Evolutionary conservation across 2,329 filamentous ascomycete species (phyloP).

Genomic region (Aspergillus fijiensis): DNA sequence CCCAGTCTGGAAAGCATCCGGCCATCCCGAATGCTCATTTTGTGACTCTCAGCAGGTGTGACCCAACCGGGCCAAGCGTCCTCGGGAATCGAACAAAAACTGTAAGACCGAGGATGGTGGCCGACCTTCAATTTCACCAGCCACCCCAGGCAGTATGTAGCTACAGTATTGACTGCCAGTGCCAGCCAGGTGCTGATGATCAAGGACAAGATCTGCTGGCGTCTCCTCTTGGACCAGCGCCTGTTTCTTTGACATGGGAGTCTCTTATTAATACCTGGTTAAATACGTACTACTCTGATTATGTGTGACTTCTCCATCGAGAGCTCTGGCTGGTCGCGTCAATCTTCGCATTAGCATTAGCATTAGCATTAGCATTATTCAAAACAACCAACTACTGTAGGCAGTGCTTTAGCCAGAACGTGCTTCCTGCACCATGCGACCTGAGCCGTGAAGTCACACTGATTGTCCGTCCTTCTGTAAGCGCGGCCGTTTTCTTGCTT

Average conservation of each 20-base stretch:
- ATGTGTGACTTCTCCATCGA: not conserved
- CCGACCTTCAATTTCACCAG: conserved; percentile 8
- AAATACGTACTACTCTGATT: not conserved
- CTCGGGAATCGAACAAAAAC: conserved; percentile 13
- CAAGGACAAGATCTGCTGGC: not conserved
- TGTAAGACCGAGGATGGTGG: conserved; percentile 7
- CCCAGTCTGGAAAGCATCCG: conserved; percentile 16
- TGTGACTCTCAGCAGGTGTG: conserved; percentile 21
- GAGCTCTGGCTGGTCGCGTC: conserved; percentile 14
- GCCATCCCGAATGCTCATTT: conserved; percentile 21
- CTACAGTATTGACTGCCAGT: conserved; percentile 10
- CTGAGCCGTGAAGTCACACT: conserved; percentile 4
- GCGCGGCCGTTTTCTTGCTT: conserved; percentile 7
- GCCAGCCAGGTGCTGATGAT: not conserved
- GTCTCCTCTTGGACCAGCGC: not conserved
- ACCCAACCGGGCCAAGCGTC: conserved; percentile 18
- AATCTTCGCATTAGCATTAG: not conserved
- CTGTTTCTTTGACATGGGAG: no score
- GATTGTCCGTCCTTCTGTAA: conserved; percentile 1
- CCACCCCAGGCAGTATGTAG: conserved; percentile 11
- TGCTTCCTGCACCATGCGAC: conserved; percentile 2
- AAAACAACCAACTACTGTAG: not conserved
- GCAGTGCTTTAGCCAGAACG: not conserved
- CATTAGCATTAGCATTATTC: no score
- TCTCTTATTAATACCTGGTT: no score